Conservation (phyloP, 139 green algal genomes). For the Eudorina sp. region DNA sequence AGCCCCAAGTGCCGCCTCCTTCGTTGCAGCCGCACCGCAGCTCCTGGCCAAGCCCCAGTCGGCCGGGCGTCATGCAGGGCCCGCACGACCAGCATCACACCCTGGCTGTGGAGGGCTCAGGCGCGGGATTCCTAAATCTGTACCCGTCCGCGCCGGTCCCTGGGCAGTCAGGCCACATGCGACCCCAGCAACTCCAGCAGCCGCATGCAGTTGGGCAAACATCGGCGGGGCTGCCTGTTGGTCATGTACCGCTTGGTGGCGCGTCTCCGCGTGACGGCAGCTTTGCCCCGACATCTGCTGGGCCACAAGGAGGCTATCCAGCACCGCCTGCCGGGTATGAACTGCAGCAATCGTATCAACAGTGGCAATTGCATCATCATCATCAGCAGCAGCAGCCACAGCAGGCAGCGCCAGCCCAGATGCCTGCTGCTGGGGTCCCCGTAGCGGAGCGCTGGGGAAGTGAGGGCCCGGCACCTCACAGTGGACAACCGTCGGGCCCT, state of each 20-base stretch:
- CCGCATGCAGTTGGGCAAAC: too few relatives aligned
- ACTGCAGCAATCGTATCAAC: background rate
- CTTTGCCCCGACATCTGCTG: too few relatives aligned
- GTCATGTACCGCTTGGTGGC: too few relatives aligned
- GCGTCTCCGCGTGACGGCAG: too few relatives aligned
- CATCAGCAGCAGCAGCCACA: background rate
- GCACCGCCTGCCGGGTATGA: too few relatives aligned
- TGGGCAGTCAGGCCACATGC: too few relatives aligned
- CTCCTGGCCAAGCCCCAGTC: background rate
- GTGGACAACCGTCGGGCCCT: too few relatives aligned
- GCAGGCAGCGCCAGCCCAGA: background rate
- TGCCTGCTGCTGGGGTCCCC: too few relatives aligned
- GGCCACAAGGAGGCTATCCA: too few relatives aligned
- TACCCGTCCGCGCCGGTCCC: background rate
- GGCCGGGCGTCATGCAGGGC: background rate
- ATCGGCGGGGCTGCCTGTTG: too few relatives aligned
- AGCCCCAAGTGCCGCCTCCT: background rate
- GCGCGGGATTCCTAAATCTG: background rate
- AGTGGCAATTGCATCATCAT: background rate
- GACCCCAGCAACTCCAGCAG: too few relatives aligned
- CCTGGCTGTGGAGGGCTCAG: background rate
- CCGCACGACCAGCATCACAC: background rate
- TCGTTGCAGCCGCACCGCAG: conserved; percentile 26
- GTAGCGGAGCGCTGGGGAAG: background rate
- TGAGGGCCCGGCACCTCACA: background rate